phyloP scores from a whole-genome alignment of 2,329 filamentous ascomycete species.

The Peltaster fructicola region DNA sequence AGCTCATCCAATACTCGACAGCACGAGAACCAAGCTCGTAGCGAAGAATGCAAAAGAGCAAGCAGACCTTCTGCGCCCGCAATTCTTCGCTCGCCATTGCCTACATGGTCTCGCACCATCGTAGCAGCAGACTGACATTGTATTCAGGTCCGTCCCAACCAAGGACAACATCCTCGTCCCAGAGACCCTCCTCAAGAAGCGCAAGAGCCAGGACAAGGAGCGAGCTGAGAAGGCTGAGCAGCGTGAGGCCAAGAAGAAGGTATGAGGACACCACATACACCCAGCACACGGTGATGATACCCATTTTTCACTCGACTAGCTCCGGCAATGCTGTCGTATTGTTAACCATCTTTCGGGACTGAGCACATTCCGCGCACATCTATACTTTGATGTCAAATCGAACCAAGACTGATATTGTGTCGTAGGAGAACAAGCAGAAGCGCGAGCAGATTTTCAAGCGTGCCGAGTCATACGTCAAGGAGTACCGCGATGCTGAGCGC shows the following conservation, averaged over 20 bases:
- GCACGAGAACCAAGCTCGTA: conserved; percentile 9
- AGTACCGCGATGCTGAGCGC: conserved; percentile 95
- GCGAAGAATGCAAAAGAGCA: conserved; percentile 31
- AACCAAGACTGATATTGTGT: conserved; percentile 19
- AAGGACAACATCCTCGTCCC: conserved; percentile 92
- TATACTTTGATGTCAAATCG: conserved; percentile 1
- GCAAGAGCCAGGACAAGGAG: conserved; percentile 99
- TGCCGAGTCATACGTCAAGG: conserved; percentile 98
- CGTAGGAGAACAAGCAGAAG: conserved; percentile 95
- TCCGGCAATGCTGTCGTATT: conserved; percentile 87
- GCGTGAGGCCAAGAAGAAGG: conserved; percentile 56
- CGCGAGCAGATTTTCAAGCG: conserved; percentile 98
- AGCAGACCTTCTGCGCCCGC: conserved; percentile 77
- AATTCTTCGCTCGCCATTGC: conserved; percentile 83
- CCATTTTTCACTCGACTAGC: conserved; percentile 79
- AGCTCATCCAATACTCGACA: conserved; percentile 2
- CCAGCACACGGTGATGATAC: conserved; percentile 59
- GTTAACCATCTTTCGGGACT: conserved; percentile 99
- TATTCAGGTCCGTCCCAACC: conserved; percentile 69
- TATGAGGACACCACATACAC: conserved; percentile 33
- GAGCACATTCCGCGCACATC: conserved; percentile 29
- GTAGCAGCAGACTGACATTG: conserved; percentile 46
- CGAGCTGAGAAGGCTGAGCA: conserved; percentile 58
- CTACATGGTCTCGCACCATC: conserved; percentile 28
- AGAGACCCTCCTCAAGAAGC: conserved; percentile 99